These are phyloP conservation scores for Trametes cubensis DNA, from an alignment of 768 basidiomycete species.

Conservation along the genomic window DNA sequence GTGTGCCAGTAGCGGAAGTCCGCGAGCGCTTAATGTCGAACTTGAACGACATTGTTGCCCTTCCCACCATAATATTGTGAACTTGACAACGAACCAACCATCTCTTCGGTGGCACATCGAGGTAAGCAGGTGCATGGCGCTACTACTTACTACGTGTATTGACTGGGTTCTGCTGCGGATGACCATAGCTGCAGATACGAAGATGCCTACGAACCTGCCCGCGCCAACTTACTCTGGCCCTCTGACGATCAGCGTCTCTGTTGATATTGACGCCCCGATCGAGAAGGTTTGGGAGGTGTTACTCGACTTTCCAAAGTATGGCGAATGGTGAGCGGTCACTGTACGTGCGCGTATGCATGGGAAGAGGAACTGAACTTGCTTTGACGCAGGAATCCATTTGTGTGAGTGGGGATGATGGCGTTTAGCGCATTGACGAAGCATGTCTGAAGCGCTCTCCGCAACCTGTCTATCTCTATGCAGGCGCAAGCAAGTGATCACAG, in stretches of 20 bases:
- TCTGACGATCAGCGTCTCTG: slow-evolving; percentile 49
- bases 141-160: too few relatives aligned
- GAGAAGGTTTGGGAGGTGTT: slow-evolving; percentile 65
- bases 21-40: too few relatives aligned
- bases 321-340: slow-evolving; percentile 54
- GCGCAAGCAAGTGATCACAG: slow-evolving; percentile 51
- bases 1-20: too few relatives aligned
- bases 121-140: too few relatives aligned
- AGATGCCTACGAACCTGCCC: slow-evolving; percentile 37
- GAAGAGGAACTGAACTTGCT: too few relatives aligned
- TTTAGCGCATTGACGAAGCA: background rate
- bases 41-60: too few relatives aligned
- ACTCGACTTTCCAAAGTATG: slow-evolving; percentile 62
- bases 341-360: background rate
- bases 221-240: slow-evolving; percentile 46
- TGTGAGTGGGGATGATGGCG: slow-evolving; percentile 44
- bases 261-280: slow-evolving; percentile 60
- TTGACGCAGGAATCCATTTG: slow-evolving; percentile 62
- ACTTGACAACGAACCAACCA: too few relatives aligned
- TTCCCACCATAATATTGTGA: too few relatives aligned
- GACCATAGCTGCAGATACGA: background rate
- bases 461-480: slow-evolving; percentile 32
- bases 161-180: too few relatives aligned
- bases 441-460: background rate
- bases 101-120: too few relatives aligned